A percentile compares a stretch with the other conserved stretches of the same genome.
phyloP scores from a whole-genome alignment of 495 filamentous ascomycete genomes.

The Neurospora sp. region DNA sequence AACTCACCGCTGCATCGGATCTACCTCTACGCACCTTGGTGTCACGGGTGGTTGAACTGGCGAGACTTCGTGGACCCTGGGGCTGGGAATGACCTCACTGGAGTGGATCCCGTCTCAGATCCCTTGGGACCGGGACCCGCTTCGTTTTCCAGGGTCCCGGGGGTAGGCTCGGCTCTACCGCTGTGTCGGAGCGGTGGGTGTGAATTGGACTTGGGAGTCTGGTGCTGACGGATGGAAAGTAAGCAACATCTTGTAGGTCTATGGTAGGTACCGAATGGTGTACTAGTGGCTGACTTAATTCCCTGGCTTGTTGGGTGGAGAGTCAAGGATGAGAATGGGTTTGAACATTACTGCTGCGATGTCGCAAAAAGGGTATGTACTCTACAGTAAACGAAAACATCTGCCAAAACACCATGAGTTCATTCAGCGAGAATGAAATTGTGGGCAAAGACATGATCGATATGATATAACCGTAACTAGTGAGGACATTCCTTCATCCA shows the following conservation, averaged over 20 bases:
- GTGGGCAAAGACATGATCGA: neutral
- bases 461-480: neutral
- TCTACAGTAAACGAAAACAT: neutral
- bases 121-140: neutral
- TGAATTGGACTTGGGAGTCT: neutral
- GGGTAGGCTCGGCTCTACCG: neutral
- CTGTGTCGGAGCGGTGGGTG: neutral
- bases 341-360: neutral
- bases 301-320: neutral
- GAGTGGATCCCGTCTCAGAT: neutral
- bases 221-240: neutral
- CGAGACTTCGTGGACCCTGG: neutral
- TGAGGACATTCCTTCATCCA: neutral
- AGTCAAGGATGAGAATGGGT: neutral
- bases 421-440: neutral
- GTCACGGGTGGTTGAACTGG: neutral
- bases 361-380: neutral
- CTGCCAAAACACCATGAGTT: neutral
- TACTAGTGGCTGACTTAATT: neutral
- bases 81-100: neutral
- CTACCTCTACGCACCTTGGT: neutral
- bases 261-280: neutral
- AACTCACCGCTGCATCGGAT: neutral
- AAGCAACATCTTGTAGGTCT: neutral
- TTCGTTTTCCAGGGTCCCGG: neutral